These are phyloP conservation scores for Sphaerulina vaccinii DNA, from an alignment of 2,329 filamentous ascomycete species.

Conservation along the genomic window DNA sequence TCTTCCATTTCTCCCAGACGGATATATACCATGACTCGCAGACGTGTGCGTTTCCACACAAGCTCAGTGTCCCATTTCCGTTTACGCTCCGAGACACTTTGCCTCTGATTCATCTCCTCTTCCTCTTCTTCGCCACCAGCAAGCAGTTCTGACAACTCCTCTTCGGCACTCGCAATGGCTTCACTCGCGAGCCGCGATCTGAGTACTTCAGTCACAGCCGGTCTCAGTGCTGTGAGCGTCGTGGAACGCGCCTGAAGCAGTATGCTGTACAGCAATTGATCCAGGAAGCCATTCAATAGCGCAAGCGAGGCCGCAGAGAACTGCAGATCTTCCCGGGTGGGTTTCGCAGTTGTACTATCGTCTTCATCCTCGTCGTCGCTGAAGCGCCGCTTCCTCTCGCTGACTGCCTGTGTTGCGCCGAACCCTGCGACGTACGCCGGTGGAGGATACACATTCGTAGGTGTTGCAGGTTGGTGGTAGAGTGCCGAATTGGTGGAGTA, in stretches of 20 bases:
- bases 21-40: constrained; percentile 98
- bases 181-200: constrained; percentile 86
- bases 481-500: constrained; percentile 20
- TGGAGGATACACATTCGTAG: constrained; percentile 61
- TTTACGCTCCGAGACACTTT: constrained; percentile 32
- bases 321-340: constrained; percentile 63
- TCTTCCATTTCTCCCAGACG: constrained; percentile 96
- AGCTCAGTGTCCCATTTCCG: constrained; percentile 84
- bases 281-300: constrained; percentile 87
- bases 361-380: constrained; percentile 55
- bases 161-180: constrained; percentile 77
- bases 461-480: constrained; percentile 20
- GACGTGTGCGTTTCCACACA: constrained; percentile 87
- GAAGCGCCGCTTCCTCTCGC: constrained; percentile 72
- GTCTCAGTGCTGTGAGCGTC: constrained; percentile 69
- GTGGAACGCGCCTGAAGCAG: constrained; percentile 79
- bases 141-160: constrained; percentile 84
- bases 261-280: constrained; percentile 89
- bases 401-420: constrained; percentile 87
- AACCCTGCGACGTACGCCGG: constrained; percentile 85
- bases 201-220: constrained; percentile 80
- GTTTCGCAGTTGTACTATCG: constrained; percentile 54
- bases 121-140: constrained; percentile 70
- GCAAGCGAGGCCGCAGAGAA: constrained; percentile 72
- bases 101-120: constrained; percentile 37